Conservation (phyloP, 768 basidiomycete genomes). For the Phanerodontia chrysosporium region DNA sequence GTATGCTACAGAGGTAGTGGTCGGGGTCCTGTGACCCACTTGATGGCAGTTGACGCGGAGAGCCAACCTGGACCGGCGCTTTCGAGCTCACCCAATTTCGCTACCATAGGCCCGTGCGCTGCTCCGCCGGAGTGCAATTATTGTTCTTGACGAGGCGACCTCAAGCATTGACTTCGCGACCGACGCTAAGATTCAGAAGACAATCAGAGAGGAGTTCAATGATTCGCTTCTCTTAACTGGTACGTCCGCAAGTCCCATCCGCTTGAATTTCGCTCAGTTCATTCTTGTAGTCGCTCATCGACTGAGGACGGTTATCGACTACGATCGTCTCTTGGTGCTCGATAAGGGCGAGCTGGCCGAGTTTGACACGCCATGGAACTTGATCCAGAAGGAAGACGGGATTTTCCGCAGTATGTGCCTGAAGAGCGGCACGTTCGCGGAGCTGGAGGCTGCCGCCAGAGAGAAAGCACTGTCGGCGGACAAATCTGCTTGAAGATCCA, state of each 20-base stretch:
- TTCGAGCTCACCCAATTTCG: too few relatives aligned
- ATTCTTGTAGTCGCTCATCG: constrained; percentile 58
- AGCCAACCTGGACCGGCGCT: too few relatives aligned
- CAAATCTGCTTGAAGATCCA: not conserved
- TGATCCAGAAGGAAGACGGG: constrained; percentile 43
- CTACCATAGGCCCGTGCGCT: too few relatives aligned
- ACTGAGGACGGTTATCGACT: constrained; percentile 74
- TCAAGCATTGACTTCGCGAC: constrained; percentile 86
- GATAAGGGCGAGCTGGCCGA: constrained; percentile 55
- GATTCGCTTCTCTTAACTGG: constrained; percentile 70
- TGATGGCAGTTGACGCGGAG: too few relatives aligned
- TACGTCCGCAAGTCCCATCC: constrained; percentile 34
- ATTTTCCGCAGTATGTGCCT: constrained; percentile 50
- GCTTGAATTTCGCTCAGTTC: constrained; percentile 6
- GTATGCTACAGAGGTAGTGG: too few relatives aligned
- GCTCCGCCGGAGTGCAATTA: constrained; percentile 64
- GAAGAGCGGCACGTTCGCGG: constrained; percentile 59
- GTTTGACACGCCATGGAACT: constrained; percentile 49
- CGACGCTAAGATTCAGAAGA: constrained; percentile 85
- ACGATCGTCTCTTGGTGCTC: constrained; percentile 76
- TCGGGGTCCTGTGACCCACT: too few relatives aligned
- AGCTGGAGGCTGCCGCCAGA: constrained; percentile 57
- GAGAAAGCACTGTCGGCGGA: constrained; percentile 25
- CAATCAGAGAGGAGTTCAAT: constrained; percentile 83
- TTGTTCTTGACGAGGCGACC: constrained; percentile 81